These are phyloP conservation scores for Lizonia empirigonia DNA, from an alignment of 2,329 filamentous ascomycete species.

Conservation along the genomic window DNA sequence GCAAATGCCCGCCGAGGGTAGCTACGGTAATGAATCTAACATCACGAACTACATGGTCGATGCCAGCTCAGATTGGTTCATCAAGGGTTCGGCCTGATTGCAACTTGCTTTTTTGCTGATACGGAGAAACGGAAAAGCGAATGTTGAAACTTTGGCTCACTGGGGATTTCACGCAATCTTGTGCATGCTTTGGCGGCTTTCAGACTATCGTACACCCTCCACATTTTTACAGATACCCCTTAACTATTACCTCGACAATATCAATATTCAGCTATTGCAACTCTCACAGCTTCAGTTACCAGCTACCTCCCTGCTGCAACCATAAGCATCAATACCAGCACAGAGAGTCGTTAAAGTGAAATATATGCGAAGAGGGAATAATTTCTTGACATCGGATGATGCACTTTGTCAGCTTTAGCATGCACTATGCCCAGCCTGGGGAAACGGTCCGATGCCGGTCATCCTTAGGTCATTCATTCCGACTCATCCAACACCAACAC, in stretches of 20 bases:
- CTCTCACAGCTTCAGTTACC: neutral
- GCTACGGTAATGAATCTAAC: slow-evolving; percentile 68
- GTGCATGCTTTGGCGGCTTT: slow-evolving; percentile 5
- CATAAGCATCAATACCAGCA: neutral
- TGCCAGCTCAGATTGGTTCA: slow-evolving; percentile 76
- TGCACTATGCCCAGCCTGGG: neutral
- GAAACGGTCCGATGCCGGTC: slow-evolving; percentile 13
- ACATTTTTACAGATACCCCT: slow-evolving; percentile 19
- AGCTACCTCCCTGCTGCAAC: too few relatives aligned
- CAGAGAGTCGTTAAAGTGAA: neutral
- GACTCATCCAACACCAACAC: neutral
- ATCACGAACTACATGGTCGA: slow-evolving; percentile 80
- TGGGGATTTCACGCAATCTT: neutral
- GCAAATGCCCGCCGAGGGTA: slow-evolving; percentile 33
- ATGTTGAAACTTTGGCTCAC: neutral
- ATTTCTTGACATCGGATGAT: neutral
- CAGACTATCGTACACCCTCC: slow-evolving; percentile 1
- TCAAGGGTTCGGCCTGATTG: slow-evolving; percentile 28
- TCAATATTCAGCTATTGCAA: neutral
- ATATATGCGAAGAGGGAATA: neutral
- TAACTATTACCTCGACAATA: slow-evolving; percentile 5
- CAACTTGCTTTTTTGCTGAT: neutral
- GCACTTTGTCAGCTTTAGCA: neutral
- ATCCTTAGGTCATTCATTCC: neutral
- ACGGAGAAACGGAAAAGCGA: slow-evolving; percentile 3